A percentile compares a stretch with the other conserved stretches of the same genome.
phyloP scores from a whole-genome alignment of 495 filamentous ascomycete genomes.

The Talaromyces ruber region DNA sequence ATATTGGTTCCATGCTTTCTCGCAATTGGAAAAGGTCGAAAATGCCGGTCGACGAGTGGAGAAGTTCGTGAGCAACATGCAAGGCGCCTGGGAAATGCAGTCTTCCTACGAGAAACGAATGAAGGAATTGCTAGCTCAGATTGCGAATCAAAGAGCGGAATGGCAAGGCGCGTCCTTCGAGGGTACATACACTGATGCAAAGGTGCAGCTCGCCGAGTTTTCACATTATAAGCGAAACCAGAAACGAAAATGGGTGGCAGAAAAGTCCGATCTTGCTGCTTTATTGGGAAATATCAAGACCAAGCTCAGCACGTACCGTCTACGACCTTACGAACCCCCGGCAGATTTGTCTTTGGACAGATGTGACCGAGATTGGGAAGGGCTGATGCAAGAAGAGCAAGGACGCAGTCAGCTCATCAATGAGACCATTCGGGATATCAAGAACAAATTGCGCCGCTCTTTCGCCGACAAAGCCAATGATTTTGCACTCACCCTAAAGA shows the following conservation, averaged over 20 bases:
- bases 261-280: constrained; percentile 90
- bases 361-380: constrained; percentile 74
- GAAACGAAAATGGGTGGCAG: constrained; percentile 92
- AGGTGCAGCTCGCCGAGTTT: constrained; percentile 75
- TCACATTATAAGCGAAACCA: constrained; percentile 75
- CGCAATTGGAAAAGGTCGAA: constrained; percentile 94
- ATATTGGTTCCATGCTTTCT: constrained; percentile 99
- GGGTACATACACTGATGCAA: constrained; percentile 89
- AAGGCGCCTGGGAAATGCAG: constrained; percentile 99
- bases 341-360: constrained; percentile 67
- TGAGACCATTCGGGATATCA: constrained; percentile 96
- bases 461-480: constrained; percentile 98
- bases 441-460: constrained; percentile 80
- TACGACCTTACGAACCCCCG: constrained; percentile 87
- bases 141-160: constrained; percentile 57
- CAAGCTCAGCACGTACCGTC: constrained; percentile 87
- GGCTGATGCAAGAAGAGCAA: constrained; percentile 71
- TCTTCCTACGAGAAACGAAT: constrained; percentile 87
- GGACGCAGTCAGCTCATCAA: constrained; percentile 87
- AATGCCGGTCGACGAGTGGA: constrained; percentile 94
- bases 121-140: constrained; percentile 65
- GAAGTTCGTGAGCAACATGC: constrained; percentile 98
- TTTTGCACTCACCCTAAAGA: constrained; percentile 89
- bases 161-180: constrained; percentile 79
- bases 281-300: constrained; percentile 98